phyloP scores from a whole-genome alignment of 2,329 filamentous ascomycete genomes.

The Colletotrichum truncatum region DNA sequence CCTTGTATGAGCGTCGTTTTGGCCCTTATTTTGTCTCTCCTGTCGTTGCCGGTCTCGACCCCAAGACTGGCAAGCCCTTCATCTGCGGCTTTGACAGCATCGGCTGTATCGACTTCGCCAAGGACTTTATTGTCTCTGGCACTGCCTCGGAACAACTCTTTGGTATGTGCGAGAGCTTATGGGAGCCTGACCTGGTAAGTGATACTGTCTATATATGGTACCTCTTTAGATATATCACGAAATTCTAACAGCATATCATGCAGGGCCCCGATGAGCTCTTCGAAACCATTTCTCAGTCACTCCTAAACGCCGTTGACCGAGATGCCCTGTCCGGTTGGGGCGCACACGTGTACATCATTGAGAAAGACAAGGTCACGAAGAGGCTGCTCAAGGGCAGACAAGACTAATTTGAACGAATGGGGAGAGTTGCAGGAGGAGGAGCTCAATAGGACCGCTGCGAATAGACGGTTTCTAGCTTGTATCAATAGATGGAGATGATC shows the following conservation, averaged over 20 bases:
- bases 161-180: constrained; percentile 97
- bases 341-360: constrained; percentile 98
- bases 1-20: constrained; percentile 94
- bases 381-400: constrained; percentile 97
- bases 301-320: constrained; percentile 95
- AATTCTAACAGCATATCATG: constrained; percentile 30
- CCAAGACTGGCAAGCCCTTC: constrained; percentile 93
- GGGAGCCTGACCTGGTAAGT: constrained; percentile 95
- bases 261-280: constrained; percentile 94
- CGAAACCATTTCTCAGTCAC: constrained; percentile 95
- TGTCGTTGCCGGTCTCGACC: constrained; percentile 93
- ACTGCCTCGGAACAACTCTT: constrained; percentile 98
- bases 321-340: constrained; percentile 98
- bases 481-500: constrained; percentile 43
- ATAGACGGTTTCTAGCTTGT: constrained; percentile 39
- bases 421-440: neutral
- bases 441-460: constrained; percentile 24
- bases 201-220: neutral
- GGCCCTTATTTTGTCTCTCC: constrained; percentile 96
- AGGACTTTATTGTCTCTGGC: constrained; percentile 98
- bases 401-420: constrained; percentile 66
- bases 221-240: neutral
- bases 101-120: constrained; percentile 98
- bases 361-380: constrained; percentile 99
- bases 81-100: constrained; percentile 99